phyloP scores from a whole-genome alignment of 306 rosid species.

The Rosa lucieae region DNA sequence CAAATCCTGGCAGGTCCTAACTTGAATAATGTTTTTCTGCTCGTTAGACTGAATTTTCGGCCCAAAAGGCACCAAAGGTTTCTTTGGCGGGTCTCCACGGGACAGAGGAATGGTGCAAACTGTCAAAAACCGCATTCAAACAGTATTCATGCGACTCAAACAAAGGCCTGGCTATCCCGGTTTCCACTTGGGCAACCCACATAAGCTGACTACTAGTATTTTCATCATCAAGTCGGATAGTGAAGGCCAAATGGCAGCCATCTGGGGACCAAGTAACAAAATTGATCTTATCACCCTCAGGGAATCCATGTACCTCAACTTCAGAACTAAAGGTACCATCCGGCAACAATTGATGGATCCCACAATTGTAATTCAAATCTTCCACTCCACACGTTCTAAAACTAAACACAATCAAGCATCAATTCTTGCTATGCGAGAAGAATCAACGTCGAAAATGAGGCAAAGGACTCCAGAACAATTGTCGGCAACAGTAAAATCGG shows the following conservation, averaged over 20 bases:
- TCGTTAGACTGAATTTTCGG: conserved; percentile 93
- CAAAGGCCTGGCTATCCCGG: conserved; percentile 79
- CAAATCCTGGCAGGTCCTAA: conserved; percentile 93
- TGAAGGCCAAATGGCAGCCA: conserved; percentile 72
- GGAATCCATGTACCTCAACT: conserved; percentile 67
- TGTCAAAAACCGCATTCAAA: conserved; percentile 82
- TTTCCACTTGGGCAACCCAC: conserved; percentile 90
- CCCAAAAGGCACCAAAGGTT: conserved; percentile 82
- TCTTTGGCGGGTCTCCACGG: conserved; percentile 76
- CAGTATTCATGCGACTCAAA: conserved; percentile 57
- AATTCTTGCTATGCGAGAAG: no score
- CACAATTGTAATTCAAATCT: conserved; percentile 14
- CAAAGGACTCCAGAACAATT: no score
- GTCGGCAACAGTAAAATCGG: no score
- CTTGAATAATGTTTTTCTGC: conserved; percentile 68
- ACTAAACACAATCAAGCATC: no score
- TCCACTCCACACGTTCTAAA: no score
- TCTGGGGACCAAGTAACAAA: conserved; percentile 91
- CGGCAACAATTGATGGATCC: conserved; percentile 68
- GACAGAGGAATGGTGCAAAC: conserved; percentile 83
- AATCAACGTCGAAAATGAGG: no score
- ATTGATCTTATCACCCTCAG: conserved; percentile 86
- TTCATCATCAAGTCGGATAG: conserved; percentile 67
- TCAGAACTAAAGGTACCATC: conserved; percentile 79
- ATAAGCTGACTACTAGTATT: conserved; percentile 57